Conservation (phyloP, 306 rosid species). For the Castanopsis chinensis region DNA sequence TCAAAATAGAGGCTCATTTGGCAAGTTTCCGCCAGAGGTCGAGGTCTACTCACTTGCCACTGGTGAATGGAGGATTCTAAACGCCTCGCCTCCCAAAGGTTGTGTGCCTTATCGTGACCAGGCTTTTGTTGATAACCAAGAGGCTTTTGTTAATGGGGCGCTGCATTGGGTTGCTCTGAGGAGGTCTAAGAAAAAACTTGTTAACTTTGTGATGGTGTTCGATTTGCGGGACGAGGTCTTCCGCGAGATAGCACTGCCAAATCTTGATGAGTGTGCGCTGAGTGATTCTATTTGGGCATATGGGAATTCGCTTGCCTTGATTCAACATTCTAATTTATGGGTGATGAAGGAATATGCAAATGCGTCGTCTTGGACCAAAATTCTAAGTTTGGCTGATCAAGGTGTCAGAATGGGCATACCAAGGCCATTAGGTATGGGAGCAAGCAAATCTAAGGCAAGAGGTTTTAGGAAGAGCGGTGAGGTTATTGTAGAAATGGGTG, state of each 20-base stretch:
- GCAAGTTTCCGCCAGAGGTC: neutral
- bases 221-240: constrained; percentile 21
- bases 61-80: constrained; percentile 16
- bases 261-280: neutral
- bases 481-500: constrained; percentile 9
- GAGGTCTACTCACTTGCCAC: constrained; percentile 29
- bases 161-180: constrained; percentile 29
- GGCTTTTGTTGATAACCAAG: neutral
- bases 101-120: too few species aligned
- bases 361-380: constrained; percentile 26
- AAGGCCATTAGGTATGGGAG: neutral
- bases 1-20: neutral
- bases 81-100: constrained; percentile 8
- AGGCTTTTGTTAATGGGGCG: constrained; percentile 14
- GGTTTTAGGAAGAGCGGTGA: constrained; percentile 9
- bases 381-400: neutral
- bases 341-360: constrained; percentile 35
- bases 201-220: constrained; percentile 18
- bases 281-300: constrained; percentile 3
- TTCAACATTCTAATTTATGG: constrained; percentile 14
- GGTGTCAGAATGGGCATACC: neutral
- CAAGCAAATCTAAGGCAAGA: neutral
- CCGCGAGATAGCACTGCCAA: constrained; percentile 22
- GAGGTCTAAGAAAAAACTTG: too few species aligned
- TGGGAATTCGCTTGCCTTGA: constrained; percentile 16